These are phyloP conservation scores for Pythium utonaiense DNA, from an alignment of 352 stramenopile genomes.

Conservation along the genomic window DNA sequence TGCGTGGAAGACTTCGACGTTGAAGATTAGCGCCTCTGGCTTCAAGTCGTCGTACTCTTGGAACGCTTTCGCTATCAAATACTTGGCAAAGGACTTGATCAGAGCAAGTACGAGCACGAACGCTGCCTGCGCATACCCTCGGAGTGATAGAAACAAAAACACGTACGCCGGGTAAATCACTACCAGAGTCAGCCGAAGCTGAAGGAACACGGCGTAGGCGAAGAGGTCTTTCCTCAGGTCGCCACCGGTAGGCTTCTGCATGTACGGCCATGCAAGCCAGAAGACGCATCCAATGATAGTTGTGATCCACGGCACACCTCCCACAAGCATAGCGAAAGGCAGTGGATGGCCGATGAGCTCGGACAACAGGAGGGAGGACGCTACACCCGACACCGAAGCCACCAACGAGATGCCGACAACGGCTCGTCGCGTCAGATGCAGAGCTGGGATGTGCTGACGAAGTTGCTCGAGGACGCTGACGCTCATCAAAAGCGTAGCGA, in stretches of 20 bases:
- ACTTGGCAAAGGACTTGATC: too few relatives aligned
- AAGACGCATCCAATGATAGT: neutral
- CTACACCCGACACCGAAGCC: neutral
- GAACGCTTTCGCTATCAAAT: too few relatives aligned
- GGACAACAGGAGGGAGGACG: neutral
- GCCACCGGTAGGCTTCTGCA: too few relatives aligned
- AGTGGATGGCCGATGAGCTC: neutral
- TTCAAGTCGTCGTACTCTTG: too few relatives aligned
- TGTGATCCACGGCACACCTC: neutral
- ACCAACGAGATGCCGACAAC: neutral
- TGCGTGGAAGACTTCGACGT: too few relatives aligned
- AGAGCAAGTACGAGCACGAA: too few relatives aligned
- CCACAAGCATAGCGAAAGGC: neutral
- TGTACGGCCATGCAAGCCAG: too few relatives aligned
- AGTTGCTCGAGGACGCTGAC: neutral
- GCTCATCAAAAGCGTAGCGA: neutral
- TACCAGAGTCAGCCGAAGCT: neutral
- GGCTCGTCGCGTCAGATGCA: neutral
- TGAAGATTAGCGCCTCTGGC: too few relatives aligned
- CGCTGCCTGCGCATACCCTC: too few relatives aligned
- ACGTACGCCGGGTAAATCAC: neutral
- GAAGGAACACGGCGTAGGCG: neutral
- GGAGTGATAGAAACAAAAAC: neutral
- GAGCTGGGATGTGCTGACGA: neutral
- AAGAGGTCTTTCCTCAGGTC: neutral